Conservation (phyloP, 371 early-diverging fungal genomes). For the Mortierella sp. region DNA sequence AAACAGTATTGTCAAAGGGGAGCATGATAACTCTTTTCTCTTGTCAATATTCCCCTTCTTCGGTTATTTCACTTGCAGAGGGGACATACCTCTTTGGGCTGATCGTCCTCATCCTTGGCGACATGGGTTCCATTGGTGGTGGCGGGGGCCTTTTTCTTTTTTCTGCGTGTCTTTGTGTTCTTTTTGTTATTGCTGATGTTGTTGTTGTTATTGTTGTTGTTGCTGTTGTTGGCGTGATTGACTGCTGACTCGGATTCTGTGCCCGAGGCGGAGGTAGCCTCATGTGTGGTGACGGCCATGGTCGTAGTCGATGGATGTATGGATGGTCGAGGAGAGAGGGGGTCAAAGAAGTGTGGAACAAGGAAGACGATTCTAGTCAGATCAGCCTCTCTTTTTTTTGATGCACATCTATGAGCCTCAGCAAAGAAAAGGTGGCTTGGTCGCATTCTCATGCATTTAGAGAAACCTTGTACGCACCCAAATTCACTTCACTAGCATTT, state of each 20-base stretch:
- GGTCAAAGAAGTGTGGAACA: neutral
- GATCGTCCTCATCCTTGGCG: constrained; percentile 18
- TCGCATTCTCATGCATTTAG: neutral
- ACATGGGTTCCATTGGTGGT: constrained; percentile 15
- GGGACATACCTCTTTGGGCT: constrained; percentile 25
- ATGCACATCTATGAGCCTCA: neutral
- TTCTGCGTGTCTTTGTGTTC: constrained; percentile 39
- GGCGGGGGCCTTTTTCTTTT: constrained; percentile 34
- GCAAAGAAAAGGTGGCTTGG: constrained; percentile 8
- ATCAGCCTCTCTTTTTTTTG: neutral
- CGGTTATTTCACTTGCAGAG: neutral
- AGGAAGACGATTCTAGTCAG: neutral
- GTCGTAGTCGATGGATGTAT: neutral
- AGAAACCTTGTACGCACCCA: neutral
- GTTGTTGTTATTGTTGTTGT: constrained; percentile 15
- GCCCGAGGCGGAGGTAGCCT: constrained; percentile 26
- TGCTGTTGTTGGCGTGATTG: neutral
- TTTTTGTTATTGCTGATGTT: constrained; percentile 20
- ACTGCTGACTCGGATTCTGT: constrained; percentile 36
- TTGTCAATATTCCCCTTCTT: neutral
- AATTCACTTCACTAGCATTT: neutral
- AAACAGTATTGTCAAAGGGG: too few species aligned
- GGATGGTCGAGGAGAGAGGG: neutral
- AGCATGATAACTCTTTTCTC: neutral
- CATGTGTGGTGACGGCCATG: constrained; percentile 46